Base-by-base conservation (phyloP, 306 rosid genomes). In the Crotalaria pallida region DNA sequence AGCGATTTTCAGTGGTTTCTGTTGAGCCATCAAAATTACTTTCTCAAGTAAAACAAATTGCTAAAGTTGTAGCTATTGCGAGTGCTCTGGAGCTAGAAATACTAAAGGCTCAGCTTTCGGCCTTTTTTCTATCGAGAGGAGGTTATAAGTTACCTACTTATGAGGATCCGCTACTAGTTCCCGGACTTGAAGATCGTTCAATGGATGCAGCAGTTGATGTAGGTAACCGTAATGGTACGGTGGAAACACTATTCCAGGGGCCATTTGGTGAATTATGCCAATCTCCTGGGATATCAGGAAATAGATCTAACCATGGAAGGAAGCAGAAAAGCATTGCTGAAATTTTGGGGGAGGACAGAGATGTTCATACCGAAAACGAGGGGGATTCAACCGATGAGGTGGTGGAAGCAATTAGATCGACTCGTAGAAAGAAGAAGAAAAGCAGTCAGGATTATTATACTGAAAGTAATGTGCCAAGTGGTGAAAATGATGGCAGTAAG, bases 321-420 rank as follows among this genome's bases (percentile, higher is more conserved):
- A 92, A 92, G 79, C 87, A 85, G 84, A 89, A 86, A 78, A 87
- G 84, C 76, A 87, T 92, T 52, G 92, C 94, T 16, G 90, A 89
- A 74, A 80, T 92, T 68, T 75, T 92, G 78, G 87, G 73, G 66
- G 84, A 52, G 49, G 77, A 78, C 53, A 73, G 49, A 19, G 81
- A 65, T 73, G 73, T 52, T 34, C 66, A 41, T 71, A 10, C 55
- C 23, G 78, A 57, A 77, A 53, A 27, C 61, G 85, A 66, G 24
- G 75, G 44, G 41, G 67, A 55, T 64, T 33, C 23, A 26, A 27
- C 71, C 24, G 69, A 53, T 43, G 84, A 75, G 76, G 70, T 43
- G 64, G 26, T 69, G 3, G 45, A 18, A 16, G 36, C 61, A 41
- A 76, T 59, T 55, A 41, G 69, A 29, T 69, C 69, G 23, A 71